These are phyloP conservation scores for Senecio squalidus DNA, from an alignment of 140 eudicot genomes.

Conservation along the genomic window DNA sequence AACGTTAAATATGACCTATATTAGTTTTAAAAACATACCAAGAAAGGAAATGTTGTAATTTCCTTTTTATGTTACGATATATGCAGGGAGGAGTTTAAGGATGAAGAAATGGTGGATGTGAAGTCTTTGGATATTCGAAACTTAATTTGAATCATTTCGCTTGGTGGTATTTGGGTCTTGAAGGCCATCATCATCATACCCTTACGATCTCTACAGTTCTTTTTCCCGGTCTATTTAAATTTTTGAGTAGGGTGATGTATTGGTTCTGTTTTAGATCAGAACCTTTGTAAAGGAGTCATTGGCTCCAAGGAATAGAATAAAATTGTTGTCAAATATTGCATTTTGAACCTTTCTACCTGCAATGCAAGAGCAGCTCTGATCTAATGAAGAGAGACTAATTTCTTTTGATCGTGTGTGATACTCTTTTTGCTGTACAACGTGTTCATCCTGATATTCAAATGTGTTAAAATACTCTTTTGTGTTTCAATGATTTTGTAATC, in stretches of 20 bases:
- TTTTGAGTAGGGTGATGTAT: constrained; percentile 3
- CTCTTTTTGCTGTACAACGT: background rate
- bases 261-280: constrained; percentile 3
- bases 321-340: background rate
- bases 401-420: background rate
- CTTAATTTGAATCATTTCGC: constrained; percentile 34
- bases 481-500: background rate
- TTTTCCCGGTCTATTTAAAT: background rate
- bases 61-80: background rate
- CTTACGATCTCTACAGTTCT: background rate
- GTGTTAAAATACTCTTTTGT: background rate
- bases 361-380: constrained; percentile 2
- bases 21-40: background rate
- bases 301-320: constrained; percentile 1
- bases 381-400: background rate
- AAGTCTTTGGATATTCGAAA: constrained; percentile 76
- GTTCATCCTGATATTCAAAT: background rate
- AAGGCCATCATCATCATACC: background rate
- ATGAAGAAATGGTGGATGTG: constrained; percentile 68
- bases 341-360: constrained; percentile 1
- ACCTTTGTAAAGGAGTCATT: constrained; percentile 10
- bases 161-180: background rate
- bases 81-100: constrained; percentile 80
- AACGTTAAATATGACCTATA: background rate
- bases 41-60: background rate